Evolutionary conservation across 169 alveolate genomes (phyloP).

Genomic region (Eimeria tenella): DNA sequence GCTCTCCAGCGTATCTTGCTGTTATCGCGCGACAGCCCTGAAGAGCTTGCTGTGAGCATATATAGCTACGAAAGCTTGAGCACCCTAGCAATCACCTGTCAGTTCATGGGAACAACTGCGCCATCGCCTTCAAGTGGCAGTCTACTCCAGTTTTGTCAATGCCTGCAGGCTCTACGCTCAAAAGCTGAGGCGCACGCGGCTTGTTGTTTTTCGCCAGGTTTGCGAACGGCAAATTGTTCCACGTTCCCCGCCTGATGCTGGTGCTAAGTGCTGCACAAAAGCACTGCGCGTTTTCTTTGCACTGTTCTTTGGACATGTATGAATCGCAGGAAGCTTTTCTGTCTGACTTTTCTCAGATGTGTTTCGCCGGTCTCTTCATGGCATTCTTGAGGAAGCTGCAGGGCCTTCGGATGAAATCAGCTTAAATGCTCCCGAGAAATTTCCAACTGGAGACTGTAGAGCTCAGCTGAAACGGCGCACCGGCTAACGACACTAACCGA

Average conservation of each 20-base stretch:
- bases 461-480: neutral
- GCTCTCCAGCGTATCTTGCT: conserved; percentile 20
- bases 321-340: neutral
- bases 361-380: conserved; percentile 51
- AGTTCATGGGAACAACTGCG: neutral
- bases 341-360: conserved; percentile 34
- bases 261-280: neutral
- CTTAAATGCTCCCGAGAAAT: neutral
- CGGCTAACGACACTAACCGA: neutral
- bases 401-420: neutral
- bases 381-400: conserved; percentile 21
- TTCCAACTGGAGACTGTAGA: neutral
- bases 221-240: neutral
- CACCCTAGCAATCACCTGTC: neutral
- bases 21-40: conserved; percentile 25
- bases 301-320: neutral
- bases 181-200: conserved; percentile 51
- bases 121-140: too few relatives aligned
- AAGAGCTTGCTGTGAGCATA: conserved; percentile 18
- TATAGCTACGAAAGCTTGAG: neutral
- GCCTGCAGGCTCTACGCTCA: conserved; percentile 45
- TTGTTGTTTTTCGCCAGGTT: conserved; percentile 37
- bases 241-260: neutral
- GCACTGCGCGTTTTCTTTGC: neutral
- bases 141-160: neutral